These are phyloP conservation scores for Ogataea methylovora DNA, from an alignment of 805 yeast genomes.

Conservation along the genomic window DNA sequence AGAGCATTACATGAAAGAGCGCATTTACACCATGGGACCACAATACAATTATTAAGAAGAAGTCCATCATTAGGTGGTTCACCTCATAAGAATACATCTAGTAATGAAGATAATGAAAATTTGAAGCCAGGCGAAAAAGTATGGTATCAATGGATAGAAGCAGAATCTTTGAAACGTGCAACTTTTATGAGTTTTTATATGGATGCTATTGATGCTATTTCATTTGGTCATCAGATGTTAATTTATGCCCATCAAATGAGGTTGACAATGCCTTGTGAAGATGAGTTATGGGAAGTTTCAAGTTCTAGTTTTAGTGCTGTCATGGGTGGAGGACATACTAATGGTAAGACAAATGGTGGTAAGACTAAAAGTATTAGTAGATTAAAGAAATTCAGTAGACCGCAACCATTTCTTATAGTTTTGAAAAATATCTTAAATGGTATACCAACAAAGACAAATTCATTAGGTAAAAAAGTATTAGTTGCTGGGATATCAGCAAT, in stretches of 20 bases:
- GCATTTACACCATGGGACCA: constrained; percentile 81
- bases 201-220: constrained; percentile 71
- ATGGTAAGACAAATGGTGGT: neutral
- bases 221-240: constrained; percentile 66
- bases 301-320: neutral
- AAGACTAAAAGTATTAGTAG: neutral
- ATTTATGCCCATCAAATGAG: constrained; percentile 54
- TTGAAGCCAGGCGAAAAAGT: constrained; percentile 19
- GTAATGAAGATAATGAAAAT: constrained; percentile 19
- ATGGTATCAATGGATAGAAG: constrained; percentile 68
- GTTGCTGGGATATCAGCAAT: constrained; percentile 62
- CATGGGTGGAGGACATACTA: neutral
- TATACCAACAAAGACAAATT: constrained; percentile 35
- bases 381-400: constrained; percentile 15
- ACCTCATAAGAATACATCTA: constrained; percentile 30
- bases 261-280: constrained; percentile 56
- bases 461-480: constrained; percentile 61
- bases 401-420: constrained; percentile 44
- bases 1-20: constrained; percentile 74
- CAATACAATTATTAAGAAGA: constrained; percentile 69
- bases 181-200: constrained; percentile 77
- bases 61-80: constrained; percentile 73
- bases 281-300: constrained; percentile 42
- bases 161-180: constrained; percentile 69
- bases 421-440: constrained; percentile 53